These are phyloP conservation scores for Cetradonia linearis DNA, from an alignment of 495 filamentous ascomycete species.

Conservation along the genomic window DNA sequence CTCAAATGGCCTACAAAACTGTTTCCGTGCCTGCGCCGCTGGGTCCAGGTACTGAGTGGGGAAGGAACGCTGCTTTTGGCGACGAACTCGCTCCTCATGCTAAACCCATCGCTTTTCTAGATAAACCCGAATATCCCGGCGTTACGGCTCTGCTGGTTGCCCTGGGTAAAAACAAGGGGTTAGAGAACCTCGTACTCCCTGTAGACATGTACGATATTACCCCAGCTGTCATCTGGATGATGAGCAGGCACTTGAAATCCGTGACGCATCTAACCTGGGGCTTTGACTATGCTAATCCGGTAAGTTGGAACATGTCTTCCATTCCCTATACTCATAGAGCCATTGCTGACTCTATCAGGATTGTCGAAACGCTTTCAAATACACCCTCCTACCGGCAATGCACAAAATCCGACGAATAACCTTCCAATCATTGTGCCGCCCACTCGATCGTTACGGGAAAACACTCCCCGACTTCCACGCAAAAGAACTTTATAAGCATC, in stretches of 20 bases:
- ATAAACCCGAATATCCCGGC: neutral
- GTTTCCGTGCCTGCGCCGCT: neutral
- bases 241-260: neutral
- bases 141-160: neutral
- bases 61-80: neutral
- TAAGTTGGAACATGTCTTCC: neutral
- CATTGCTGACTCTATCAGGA: neutral
- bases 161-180: neutral
- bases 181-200: conserved; percentile 4
- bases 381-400: neutral
- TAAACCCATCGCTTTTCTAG: neutral
- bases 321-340: neutral
- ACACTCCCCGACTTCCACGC: neutral
- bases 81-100: neutral
- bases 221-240: neutral
- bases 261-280: conserved; percentile 6
- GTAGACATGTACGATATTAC: conserved; percentile 15
- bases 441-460: neutral
- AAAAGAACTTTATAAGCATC: neutral
- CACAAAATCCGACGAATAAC: neutral
- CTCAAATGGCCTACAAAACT: neutral
- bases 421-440: conserved; percentile 1
- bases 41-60: neutral
- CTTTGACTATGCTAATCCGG: conserved; percentile 11
- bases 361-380: neutral